Base-by-base conservation (phyloP, 2,329 filamentous ascomycete species). In the Beauveria australis region DNA sequence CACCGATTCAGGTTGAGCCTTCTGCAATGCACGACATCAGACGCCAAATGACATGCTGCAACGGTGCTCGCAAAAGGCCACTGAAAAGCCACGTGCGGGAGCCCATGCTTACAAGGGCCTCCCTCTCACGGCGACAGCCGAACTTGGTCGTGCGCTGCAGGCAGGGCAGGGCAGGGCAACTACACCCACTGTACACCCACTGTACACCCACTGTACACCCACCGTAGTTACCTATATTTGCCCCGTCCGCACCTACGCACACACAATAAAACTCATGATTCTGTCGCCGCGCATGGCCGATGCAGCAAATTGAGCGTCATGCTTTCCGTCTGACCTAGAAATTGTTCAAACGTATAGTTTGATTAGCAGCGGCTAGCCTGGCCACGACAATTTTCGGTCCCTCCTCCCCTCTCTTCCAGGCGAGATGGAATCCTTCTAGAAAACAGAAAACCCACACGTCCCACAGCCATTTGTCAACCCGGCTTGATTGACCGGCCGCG, bases 391-490 rank as follows among this genome's bases (percentile, higher is more conserved):
- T 16, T 47, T 59, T 51, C 41, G 18, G 56, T n/a, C 10, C 43
- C 53, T 18, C n/a, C 28, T 28, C 5, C 51, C 30, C 28, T 7
- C 22, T 18, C 12, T 22, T 26, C 41, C 41, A 10, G 30, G 30
- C 30, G 30, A 6, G 10, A 30, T 41, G 33, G 55, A 59, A 59
- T 47, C 37, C 47, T 59, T 52, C 57, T 59, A 59, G 57, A 59
- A 59, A 53, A 28, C 48, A 59, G 57, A 59, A 59, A 53, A 28
- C 48, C 19, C 33, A 19, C 14, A 8, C 53, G 33, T 30, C 52
- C 57, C 56, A 28, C 54, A 43, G 10, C 18, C 47, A 53, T 59
- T 53, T 59, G 57, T 59, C 48, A 53, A 53, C 37, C 55, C 37
- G 22, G 28, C 54, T 41, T 40, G 6, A 10, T 28, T 47, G 53